Evolutionary conservation across 768 basidiomycete species (phyloP).

Genomic region (Pleurotus cornucopiae): DNA sequence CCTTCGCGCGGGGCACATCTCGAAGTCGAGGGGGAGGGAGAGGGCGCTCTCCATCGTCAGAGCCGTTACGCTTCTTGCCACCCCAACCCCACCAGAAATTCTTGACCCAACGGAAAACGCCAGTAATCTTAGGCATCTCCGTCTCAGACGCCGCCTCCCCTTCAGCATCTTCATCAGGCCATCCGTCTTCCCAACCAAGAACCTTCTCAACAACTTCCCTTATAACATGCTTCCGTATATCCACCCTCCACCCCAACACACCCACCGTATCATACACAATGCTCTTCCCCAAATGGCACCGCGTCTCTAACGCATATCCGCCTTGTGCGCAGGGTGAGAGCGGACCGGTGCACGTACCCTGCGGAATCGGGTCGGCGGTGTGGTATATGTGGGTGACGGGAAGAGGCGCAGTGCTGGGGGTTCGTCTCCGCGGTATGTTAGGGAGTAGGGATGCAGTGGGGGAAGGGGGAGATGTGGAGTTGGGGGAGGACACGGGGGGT

Average conservation of each 20-base stretch:
- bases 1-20: constrained; percentile 53
- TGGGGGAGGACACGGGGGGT: constrained; percentile 38
- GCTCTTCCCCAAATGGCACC: constrained; percentile 87
- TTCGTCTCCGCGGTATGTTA: constrained; percentile 32
- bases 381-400: constrained; percentile 81
- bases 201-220: constrained; percentile 62
- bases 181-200: neutral
- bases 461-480: constrained; percentile 31
- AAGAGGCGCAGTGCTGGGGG: constrained; percentile 19
- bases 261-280: constrained; percentile 86
- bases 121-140: no score
- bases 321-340: constrained; percentile 74
- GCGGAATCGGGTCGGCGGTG: constrained; percentile 90
- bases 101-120: constrained; percentile 29
- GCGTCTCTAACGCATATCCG: constrained; percentile 85
- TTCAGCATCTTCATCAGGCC: neutral
- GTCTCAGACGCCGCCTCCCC: neutral
- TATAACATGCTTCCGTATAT: constrained; percentile 75
- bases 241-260: constrained; percentile 77
- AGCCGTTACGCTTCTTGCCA: constrained; percentile 23
- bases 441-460: constrained; percentile 16
- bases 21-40: constrained; percentile 16
- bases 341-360: constrained; percentile 75
- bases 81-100: constrained; percentile 49
- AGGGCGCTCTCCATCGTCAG: constrained; percentile 6